Conservation (phyloP, 2,329 filamentous ascomycete genomes). For the Thermothelomyces thermophilus region DNA sequence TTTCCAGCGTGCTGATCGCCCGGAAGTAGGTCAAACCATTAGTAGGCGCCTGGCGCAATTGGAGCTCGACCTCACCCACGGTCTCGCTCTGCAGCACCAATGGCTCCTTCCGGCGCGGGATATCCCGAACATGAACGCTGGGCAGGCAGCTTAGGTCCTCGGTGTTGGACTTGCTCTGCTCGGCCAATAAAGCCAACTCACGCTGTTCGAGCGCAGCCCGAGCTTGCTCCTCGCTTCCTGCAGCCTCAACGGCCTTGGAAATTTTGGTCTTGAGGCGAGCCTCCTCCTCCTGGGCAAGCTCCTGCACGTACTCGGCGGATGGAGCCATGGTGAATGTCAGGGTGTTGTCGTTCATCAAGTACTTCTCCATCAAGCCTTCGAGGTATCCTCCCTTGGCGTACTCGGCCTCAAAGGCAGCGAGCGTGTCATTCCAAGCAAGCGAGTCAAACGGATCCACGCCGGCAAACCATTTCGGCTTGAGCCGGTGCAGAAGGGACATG, state of each 20-base stretch:
- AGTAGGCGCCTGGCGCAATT: constrained; percentile 89
- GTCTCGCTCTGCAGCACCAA: constrained; percentile 56
- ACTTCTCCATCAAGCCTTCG: constrained; percentile 80
- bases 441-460: constrained; percentile 88
- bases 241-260: constrained; percentile 57
- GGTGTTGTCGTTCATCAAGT: constrained; percentile 78
- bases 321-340: constrained; percentile 94
- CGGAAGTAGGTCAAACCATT: constrained; percentile 97
- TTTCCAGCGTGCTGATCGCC: constrained; percentile 71
- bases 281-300: constrained; percentile 71
- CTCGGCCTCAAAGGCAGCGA: constrained; percentile 71
- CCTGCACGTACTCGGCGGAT: constrained; percentile 64
- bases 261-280: constrained; percentile 70
- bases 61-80: constrained; percentile 60
- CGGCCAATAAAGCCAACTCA: constrained; percentile 71
- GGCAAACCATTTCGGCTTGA: constrained; percentile 93
- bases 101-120: constrained; percentile 67
- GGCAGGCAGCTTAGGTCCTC: constrained; percentile 84
- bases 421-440: constrained; percentile 84
- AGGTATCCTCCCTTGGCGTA: constrained; percentile 74
- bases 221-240: constrained; percentile 65
- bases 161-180: constrained; percentile 77
- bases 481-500: constrained; percentile 78
- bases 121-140: constrained; percentile 81
- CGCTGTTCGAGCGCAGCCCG: constrained; percentile 65